A percentile compares a stretch with the other conserved stretches of the same genome.
Conservation (phyloP, 2,329 filamentous ascomycete genomes). For the Talaromyces sp. region DNA sequence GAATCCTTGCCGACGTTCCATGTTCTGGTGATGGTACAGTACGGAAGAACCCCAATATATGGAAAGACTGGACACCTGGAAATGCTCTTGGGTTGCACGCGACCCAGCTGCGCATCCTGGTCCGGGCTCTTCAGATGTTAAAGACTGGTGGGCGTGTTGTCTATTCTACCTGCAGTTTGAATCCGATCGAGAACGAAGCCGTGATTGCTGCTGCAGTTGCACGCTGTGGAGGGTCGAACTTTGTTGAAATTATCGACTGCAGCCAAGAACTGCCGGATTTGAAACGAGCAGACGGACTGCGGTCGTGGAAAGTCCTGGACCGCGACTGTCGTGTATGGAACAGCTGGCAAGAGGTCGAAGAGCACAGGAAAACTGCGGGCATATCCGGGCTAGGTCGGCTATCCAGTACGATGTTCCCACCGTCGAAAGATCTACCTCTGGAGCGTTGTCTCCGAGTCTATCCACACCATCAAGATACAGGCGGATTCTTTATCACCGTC, state of each 20-base stretch:
- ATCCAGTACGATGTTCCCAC: slow-evolving; percentile 78
- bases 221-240: slow-evolving; percentile 75
- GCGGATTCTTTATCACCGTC: slow-evolving; percentile 95
- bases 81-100: slow-evolving; percentile 82
- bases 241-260: slow-evolving; percentile 81
- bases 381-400: slow-evolving; percentile 65
- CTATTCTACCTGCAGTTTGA: slow-evolving; percentile 98
- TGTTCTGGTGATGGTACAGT: slow-evolving; percentile 12
- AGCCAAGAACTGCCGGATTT: slow-evolving; percentile 71
- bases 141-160: slow-evolving; percentile 93
- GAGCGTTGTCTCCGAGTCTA: slow-evolving; percentile 93
- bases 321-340: slow-evolving; percentile 75
- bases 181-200: slow-evolving; percentile 94
- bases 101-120: slow-evolving; percentile 84
- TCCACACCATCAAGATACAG: slow-evolving; percentile 91
- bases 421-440: slow-evolving; percentile 63
- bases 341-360: slow-evolving; percentile 76
- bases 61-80: slow-evolving; percentile 89
- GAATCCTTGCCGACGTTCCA: slow-evolving; percentile 83
- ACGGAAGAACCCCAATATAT: slow-evolving; percentile 64
- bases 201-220: slow-evolving; percentile 85
- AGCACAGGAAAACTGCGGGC: slow-evolving; percentile 58
- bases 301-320: slow-evolving; percentile 86
- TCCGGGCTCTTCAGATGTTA: slow-evolving; percentile 89
- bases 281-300: slow-evolving; percentile 71